Evolutionary conservation across 805 yeast species (phyloP), one percentile per base, ranked within the genome.

Genomic region (Wickerhamomyces bisporus): DNA sequence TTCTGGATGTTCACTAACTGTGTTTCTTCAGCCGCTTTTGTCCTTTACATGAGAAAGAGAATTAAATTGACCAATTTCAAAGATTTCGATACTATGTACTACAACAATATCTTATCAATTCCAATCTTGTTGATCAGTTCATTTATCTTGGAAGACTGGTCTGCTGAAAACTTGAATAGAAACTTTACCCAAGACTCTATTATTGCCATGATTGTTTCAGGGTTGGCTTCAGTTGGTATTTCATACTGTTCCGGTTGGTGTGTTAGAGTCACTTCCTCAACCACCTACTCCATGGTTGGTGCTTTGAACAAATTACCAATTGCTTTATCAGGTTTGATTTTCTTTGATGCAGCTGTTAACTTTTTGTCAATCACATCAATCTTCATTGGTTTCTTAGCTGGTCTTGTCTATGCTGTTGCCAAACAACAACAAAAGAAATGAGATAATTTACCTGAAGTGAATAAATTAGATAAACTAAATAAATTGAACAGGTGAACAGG

Each of bases 231-330:
- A 24, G 95, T 93, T 38, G 97, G 95, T 70, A 93, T 93, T 62
- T 91, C 98, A 32, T 93, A 93, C 77, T 87, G 96, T 66, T 88
- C 98, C 11, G 98, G 97, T 45, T 93, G 98, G 98, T 93, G 98
- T 77, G 95, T 93, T 49, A 86, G 98, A 71, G 98, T 93, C 48
- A 93, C 98, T 31, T 87, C 97, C 17, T 89, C 98, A 20, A 93
- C 98, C 39, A 93, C 98, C 39, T 93, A 93, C 71, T 87, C 96
- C 38, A 93, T 93, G 98, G 98, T 93, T 42, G 98, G 98, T 64
- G 98, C 98, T 39, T 77, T 93, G 65, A 93, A 93, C 79, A 93
- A 93, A 70, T 79, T 93, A 55, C 98, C 98, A 60, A 87, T 93
- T 58, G 98, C 98, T 13, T 73, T 93, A 42, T 81, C 95, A 28